Evolutionary conservation across 495 filamentous ascomycete genomes (phyloP).

Genomic region (Penicillium simplicissimum): DNA sequence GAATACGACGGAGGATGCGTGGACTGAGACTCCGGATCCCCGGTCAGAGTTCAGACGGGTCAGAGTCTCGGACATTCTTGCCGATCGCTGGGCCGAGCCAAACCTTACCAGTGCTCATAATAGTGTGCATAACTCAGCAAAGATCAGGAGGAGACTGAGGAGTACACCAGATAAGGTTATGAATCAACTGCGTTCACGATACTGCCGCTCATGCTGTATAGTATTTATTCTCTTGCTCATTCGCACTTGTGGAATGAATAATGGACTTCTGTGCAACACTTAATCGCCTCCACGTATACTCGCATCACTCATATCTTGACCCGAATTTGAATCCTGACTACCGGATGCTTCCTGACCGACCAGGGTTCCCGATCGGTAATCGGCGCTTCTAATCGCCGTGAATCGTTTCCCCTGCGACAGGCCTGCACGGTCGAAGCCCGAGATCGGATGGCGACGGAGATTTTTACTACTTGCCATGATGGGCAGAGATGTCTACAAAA

Average conservation of each 20-base stretch:
- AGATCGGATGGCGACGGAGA: neutral
- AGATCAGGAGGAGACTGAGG: too few species aligned
- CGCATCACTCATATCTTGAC: neutral
- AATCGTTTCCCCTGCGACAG: neutral
- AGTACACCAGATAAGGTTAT: too few species aligned
- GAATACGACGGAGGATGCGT: conserved; percentile 4
- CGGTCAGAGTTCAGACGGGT: too few species aligned
- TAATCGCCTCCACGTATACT: neutral
- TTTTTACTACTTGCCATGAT: neutral
- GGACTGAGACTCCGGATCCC: too few species aligned
- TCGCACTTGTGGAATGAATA: neutral
- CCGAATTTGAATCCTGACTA: neutral
- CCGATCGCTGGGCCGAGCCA: conserved; percentile 7
- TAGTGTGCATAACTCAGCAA: neutral
- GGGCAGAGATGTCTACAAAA: neutral
- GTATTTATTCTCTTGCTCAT: neutral
- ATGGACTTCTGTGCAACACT: neutral
- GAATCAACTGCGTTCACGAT: neutral
- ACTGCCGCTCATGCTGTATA: neutral
- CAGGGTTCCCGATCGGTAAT: neutral
- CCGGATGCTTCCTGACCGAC: neutral
- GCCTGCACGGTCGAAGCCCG: neutral
- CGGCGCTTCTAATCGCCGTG: neutral
- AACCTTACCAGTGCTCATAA: neutral
- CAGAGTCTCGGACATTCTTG: conserved; percentile 4